Percentiles rank a stretch among this genome's conserved stretches.
Evolutionary conservation across 106 monocot genomes (phyloP).

Genomic region (Vanilla planifolia): DNA sequence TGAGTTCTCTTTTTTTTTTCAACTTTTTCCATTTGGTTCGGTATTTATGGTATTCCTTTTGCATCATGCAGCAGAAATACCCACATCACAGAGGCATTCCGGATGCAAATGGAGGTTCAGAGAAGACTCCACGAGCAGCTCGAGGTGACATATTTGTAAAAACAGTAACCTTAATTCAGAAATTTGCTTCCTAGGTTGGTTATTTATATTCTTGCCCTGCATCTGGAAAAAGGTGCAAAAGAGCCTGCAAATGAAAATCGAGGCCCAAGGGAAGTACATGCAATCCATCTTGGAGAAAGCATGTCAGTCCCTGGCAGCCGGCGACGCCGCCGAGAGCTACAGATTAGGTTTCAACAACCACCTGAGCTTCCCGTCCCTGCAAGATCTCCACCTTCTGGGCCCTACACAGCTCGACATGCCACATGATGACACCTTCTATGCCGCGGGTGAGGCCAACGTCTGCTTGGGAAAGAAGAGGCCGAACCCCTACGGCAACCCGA

Average conservation of each 20-base stretch:
- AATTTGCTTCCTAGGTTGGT: background rate
- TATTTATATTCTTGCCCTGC: background rate
- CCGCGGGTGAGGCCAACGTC: slow-evolving; percentile 12
- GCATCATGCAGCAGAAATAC: slow-evolving; percentile 39
- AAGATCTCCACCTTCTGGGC: slow-evolving; percentile 65
- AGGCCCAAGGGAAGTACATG: slow-evolving; percentile 91
- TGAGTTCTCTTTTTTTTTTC: slow-evolving; percentile 16
- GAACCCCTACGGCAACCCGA: slow-evolving; percentile 11
- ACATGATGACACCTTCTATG: slow-evolving; percentile 29
- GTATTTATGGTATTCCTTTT: background rate
- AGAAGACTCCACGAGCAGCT: slow-evolving; percentile 80
- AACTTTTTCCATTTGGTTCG: background rate
- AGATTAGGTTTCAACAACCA: slow-evolving; percentile 11
- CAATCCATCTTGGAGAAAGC: slow-evolving; percentile 78
- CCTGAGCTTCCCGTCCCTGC: slow-evolving; percentile 61
- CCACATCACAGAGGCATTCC: slow-evolving; percentile 57
- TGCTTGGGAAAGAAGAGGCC: slow-evolving; percentile 41
- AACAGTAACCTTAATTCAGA: background rate
- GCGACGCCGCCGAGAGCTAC: slow-evolving; percentile 30
- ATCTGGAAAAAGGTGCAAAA: slow-evolving; percentile 57
- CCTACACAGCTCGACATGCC: slow-evolving; percentile 37
- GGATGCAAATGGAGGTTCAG: slow-evolving; percentile 91
- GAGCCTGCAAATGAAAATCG: slow-evolving; percentile 77
- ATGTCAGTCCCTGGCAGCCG: slow-evolving; percentile 46
- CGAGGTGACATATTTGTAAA: slow-evolving; percentile 34